These are phyloP conservation scores for Clarireedia hainanense DNA, from an alignment of 2,329 filamentous ascomycete genomes.

Conservation along the genomic window DNA sequence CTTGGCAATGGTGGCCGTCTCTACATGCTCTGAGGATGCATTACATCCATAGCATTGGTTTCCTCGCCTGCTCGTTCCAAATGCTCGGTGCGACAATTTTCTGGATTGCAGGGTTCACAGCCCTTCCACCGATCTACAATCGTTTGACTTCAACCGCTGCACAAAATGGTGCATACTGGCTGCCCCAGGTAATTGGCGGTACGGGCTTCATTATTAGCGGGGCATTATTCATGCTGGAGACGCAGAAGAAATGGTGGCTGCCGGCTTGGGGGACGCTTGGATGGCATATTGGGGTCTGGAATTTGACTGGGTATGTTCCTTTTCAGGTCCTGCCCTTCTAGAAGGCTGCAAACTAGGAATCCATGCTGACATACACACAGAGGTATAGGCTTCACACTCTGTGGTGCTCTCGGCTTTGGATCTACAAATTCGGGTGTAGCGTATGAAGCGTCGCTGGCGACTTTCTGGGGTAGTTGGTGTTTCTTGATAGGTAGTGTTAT, in stretches of 20 bases:
- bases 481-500: slow-evolving; percentile 40
- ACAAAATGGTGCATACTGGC: slow-evolving; percentile 52
- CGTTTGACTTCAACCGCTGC: slow-evolving; percentile 37
- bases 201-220: slow-evolving; percentile 52
- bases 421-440: slow-evolving; percentile 33
- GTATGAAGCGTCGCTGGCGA: slow-evolving; percentile 42
- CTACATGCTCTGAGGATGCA: slow-evolving; percentile 48
- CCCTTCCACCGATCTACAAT: slow-evolving; percentile 47
- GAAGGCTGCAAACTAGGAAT: neutral
- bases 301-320: slow-evolving; percentile 43
- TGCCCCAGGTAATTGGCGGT: slow-evolving; percentile 55
- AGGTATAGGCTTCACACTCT: slow-evolving; percentile 51
- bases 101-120: slow-evolving; percentile 55
- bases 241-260: slow-evolving; percentile 54
- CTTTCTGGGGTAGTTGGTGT: slow-evolving; percentile 42
- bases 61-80: slow-evolving; percentile 50
- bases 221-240: slow-evolving; percentile 57
- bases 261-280: slow-evolving; percentile 50
- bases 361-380: slow-evolving; percentile 1
- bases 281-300: slow-evolving; percentile 63
- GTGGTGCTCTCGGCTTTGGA: slow-evolving; percentile 47
- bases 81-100: slow-evolving; percentile 54
- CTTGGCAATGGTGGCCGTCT: slow-evolving; percentile 55
- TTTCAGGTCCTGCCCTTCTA: neutral
- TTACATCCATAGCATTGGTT: slow-evolving; percentile 54